Conservation (phyloP, 352 stramenopile genomes). For the Phytophthora tubulina region DNA sequence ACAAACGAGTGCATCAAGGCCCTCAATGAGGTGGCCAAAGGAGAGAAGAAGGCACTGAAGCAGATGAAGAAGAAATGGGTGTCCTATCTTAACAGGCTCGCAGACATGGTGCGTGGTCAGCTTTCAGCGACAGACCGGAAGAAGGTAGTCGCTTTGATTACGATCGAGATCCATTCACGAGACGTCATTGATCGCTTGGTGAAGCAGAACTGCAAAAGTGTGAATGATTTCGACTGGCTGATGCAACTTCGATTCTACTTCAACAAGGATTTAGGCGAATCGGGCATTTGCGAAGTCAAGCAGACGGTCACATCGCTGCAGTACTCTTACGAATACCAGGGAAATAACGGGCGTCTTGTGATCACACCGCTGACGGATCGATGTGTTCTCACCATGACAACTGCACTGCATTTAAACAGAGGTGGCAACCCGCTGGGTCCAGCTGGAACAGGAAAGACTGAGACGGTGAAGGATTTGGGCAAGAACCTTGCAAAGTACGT, state of each 20-base stretch:
- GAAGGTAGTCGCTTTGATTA: constrained; percentile 98
- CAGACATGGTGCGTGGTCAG: constrained; percentile 93
- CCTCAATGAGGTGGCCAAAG: constrained; percentile 90
- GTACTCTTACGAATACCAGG: constrained; percentile 90
- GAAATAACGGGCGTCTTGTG: constrained; percentile 91
- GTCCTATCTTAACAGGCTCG: constrained; percentile 94
- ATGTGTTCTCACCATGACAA: constrained; percentile 95
- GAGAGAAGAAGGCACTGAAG: constrained; percentile 93
- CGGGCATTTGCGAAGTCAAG: constrained; percentile 88
- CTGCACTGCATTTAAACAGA: constrained; percentile 91
- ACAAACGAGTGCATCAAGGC: constrained; percentile 95
- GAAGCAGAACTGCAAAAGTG: constrained; percentile 93
- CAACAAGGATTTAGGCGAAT: constrained; percentile 85
- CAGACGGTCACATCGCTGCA: constrained; percentile 88
- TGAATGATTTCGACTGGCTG: constrained; percentile 93
- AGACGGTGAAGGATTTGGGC: constrained; percentile 95
- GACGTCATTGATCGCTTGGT: constrained; percentile 96
- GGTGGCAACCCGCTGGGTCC: constrained; percentile 93
- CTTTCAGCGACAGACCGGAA: constrained; percentile 92
- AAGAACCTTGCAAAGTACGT: constrained; percentile 96
- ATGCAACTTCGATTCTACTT: constrained; percentile 92
- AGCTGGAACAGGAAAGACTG: constrained; percentile 94
- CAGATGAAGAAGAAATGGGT: constrained; percentile 95
- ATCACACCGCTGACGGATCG: constrained; percentile 94
- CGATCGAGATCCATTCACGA: constrained; percentile 97